Base-by-base conservation (phyloP, 2,329 filamentous ascomycete species). In the Aspergillus calidoustus region DNA sequence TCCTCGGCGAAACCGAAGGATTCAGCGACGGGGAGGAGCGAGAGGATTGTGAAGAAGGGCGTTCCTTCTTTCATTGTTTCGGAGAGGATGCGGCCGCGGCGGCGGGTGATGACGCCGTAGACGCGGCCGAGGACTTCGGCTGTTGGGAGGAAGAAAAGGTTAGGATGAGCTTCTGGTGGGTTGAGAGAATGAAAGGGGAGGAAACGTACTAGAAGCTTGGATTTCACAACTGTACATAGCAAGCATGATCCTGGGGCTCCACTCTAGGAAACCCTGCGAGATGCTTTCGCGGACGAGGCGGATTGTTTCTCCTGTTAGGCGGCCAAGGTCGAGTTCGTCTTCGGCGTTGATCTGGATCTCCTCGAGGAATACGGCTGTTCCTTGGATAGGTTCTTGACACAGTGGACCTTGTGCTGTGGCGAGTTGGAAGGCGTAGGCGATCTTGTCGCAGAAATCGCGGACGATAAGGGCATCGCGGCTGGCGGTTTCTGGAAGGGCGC, bases 151-250 rank as follows among this genome's bases (percentile, higher is more conserved):
- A 7, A 41, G 4, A 43, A n/a, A 54, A 41, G 11, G 13, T 41
- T 41, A 41, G 9, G 5, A 17, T 15, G 34, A 15, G 34, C 11
- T 41, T 41, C 11, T 41, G 34, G 34, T 15, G 34, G 34, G 34
- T 41, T 15, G 34, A 23, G 15, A 8, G 11, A n/a, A 7, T 28
- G 25, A 25, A 38, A 13, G 8, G 5, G 44, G 41, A 38, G 22
- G 41, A 49, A 15, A 79, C 86, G 76, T 83, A 90, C 87, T 94
- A 23, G 91, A 93, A 31, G 94, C 93, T 84, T 98, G 95, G 71
- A 99, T 98, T 76, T 98, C 95, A 76, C 94, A 97, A 59, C 88
- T 92, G 81, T 99, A 99, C 92, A 98, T 98, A 55, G 95, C 95
- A 49, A 99, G 87, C 80, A 98, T 87, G 68, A 99, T 86, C n/a